Percentiles rank a stretch among this genome's conserved stretches.
Conservation (phyloP, 2,329 filamentous ascomycete genomes). For the Chrysoporthe deuterocubensis region DNA sequence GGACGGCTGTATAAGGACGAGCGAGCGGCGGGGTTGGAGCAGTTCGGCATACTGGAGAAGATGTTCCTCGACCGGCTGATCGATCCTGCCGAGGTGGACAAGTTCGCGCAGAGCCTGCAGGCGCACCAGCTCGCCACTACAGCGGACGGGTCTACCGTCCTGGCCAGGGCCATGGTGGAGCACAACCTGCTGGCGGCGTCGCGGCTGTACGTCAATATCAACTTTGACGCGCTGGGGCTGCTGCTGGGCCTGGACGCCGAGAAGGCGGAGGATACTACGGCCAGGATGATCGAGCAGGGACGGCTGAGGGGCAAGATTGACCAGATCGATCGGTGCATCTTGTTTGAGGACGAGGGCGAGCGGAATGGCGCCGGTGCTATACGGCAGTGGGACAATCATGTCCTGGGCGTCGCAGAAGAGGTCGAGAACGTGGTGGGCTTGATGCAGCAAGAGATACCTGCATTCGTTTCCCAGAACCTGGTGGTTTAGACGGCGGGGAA, state of each 20-base stretch:
- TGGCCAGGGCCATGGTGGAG: constrained; percentile 92
- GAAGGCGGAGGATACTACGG: constrained; percentile 88
- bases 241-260: constrained; percentile 79
- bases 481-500: constrained; percentile 21
- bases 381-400: constrained; percentile 86
- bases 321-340: constrained; percentile 87
- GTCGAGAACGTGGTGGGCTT: constrained; percentile 84
- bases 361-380: constrained; percentile 71
- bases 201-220: constrained; percentile 77
- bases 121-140: constrained; percentile 91
- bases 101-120: constrained; percentile 79
- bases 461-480: constrained; percentile 35
- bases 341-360: constrained; percentile 76
- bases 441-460: constrained; percentile 80
- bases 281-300: constrained; percentile 94
- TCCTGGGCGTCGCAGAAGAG: constrained; percentile 84
- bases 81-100: constrained; percentile 77
- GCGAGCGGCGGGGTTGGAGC: constrained; percentile 71
- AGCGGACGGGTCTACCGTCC: constrained; percentile 87
- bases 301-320: constrained; percentile 88
- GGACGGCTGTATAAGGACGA: constrained; percentile 94
- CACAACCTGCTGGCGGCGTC: constrained; percentile 92
- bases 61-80: constrained; percentile 93
- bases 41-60: constrained; percentile 92
- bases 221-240: constrained; percentile 73